phyloP scores from a whole-genome alignment of 1,284 basidiomycete species.

The Abortiporus biennis region DNA sequence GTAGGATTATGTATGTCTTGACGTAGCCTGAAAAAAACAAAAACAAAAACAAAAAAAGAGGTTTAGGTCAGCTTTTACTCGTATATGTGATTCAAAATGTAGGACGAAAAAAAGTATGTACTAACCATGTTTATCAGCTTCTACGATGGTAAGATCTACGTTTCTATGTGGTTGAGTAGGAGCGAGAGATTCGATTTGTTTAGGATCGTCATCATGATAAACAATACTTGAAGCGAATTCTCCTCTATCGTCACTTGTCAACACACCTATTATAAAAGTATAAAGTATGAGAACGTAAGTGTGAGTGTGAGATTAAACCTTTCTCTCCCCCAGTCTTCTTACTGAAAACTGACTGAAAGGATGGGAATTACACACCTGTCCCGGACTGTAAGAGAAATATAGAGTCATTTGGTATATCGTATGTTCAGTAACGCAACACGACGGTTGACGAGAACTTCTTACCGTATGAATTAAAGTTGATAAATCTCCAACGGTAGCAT shows the following conservation, averaged over 20 bases:
- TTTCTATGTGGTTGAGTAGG: conserved; percentile 27
- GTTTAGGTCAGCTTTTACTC: no score
- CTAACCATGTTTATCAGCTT: conserved; percentile 30
- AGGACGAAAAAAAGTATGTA: background rate
- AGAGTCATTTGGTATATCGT: background rate
- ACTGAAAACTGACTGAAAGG: no score
- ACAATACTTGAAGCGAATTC: conserved; percentile 22
- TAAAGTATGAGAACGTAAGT: no score
- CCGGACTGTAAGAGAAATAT: no score
- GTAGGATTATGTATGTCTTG: conserved; percentile 40
- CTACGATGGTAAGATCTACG: conserved; percentile 25
- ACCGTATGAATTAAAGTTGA: conserved; percentile 50
- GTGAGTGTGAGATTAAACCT: no score
- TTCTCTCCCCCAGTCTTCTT: no score
- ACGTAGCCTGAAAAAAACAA: conserved; percentile 32
- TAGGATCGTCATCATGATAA: conserved; percentile 30
- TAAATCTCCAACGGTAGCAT: conserved; percentile 32
- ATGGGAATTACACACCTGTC: no score
- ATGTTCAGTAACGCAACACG: background rate
- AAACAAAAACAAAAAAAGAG: no score
- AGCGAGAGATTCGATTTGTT: conserved; percentile 28
- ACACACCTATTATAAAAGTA: no score
- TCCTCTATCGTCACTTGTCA: conserved; percentile 27
- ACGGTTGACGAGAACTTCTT: conserved; percentile 12
- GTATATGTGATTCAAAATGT: background rate